These are phyloP conservation scores for Xylaria acuta DNA, from an alignment of 495 filamentous ascomycete species.

Conservation along the genomic window DNA sequence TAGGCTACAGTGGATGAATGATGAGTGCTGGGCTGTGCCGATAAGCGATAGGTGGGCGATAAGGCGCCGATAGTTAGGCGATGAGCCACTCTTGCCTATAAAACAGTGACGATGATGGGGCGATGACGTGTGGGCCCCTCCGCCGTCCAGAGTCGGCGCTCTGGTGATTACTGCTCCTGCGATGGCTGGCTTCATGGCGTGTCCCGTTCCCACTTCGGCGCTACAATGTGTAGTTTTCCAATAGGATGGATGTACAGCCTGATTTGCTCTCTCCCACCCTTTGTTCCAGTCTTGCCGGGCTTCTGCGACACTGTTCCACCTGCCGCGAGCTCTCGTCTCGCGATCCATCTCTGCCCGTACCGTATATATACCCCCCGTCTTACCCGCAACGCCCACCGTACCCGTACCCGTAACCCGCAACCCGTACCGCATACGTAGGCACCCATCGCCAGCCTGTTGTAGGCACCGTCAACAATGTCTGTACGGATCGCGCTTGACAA, in stretches of 20 bases:
- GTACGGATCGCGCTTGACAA: conserved; percentile 79
- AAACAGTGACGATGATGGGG: conserved; percentile 21
- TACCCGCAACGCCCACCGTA: neutral
- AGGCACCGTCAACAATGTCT: conserved; percentile 64
- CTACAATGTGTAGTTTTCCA: conserved; percentile 3
- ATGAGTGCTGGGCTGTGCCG: neutral
- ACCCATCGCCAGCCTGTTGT: neutral
- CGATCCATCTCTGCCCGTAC: neutral
- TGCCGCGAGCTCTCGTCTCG: neutral
- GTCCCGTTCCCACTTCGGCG: neutral
- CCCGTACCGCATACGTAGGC: neutral
- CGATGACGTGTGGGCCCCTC: conserved; percentile 14
- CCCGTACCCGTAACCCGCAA: no score
- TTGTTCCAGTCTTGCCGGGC: neutral
- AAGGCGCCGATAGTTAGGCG: no score
- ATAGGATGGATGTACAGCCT: neutral
- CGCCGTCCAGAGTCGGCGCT: neutral
- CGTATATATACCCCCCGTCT: neutral
- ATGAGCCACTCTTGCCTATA: conserved; percentile 21
- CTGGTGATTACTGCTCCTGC: neutral
- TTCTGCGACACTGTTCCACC: conserved; percentile 2
- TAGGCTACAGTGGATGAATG: neutral
- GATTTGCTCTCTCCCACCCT: neutral
- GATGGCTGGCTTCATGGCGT: neutral
- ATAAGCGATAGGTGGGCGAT: conserved; percentile 19